Evolutionary conservation across 148 eudicot genomes (phyloP).

Genomic region (Amaranthus palmeri): DNA sequence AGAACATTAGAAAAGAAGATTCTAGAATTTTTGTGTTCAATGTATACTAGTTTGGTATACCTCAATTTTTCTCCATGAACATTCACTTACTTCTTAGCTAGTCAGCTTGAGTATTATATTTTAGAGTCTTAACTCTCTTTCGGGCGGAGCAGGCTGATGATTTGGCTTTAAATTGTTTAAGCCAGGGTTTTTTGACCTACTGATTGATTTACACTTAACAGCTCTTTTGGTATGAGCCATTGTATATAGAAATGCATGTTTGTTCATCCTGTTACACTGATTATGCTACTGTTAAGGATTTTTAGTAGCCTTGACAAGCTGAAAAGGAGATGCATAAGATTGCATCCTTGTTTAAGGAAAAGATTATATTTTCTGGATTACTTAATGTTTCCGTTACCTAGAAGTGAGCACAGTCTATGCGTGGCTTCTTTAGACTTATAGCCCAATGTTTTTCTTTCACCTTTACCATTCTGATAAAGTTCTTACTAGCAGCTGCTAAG

Average conservation of each 20-base stretch:
- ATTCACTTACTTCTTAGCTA: not conserved
- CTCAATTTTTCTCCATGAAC: not conserved
- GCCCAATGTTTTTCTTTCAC: not conserved
- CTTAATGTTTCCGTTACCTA: not conserved
- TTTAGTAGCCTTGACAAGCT: no score
- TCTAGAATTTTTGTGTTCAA: not conserved
- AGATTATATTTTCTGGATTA: not conserved
- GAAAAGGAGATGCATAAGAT: not conserved
- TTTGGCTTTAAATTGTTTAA: not conserved
- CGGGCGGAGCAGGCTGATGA: not conserved
- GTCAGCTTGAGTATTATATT: not conserved
- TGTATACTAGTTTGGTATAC: not conserved
- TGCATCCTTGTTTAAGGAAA: not conserved
- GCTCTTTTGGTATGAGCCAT: no score
- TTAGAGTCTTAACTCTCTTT: not conserved
- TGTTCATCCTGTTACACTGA: not conserved
- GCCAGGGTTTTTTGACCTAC: not conserved
- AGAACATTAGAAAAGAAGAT: no score
- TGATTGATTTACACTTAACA: no score
- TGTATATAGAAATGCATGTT: no score
- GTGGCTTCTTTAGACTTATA: not conserved
- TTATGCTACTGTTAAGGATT: not conserved
- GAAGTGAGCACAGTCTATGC: not conserved
- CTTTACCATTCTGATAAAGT: not conserved
- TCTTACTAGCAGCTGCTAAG: not conserved